phyloP scores from a whole-genome alignment of 371 early-diverging fungal genomes.

The Mucor mucedo region DNA sequence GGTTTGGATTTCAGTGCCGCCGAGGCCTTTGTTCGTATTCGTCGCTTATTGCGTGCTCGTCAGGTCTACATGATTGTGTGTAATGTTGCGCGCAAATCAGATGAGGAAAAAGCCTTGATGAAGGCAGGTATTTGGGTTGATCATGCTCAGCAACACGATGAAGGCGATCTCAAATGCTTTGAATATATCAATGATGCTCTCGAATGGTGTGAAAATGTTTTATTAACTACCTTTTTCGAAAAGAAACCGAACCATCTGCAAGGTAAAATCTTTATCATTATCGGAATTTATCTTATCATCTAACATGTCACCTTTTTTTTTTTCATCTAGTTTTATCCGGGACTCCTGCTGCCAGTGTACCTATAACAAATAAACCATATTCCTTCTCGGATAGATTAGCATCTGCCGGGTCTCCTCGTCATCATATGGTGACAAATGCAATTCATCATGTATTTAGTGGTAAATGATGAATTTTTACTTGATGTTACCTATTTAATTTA shows the following conservation, averaged over 20 bases:
- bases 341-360: constrained; percentile 4
- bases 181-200: constrained; percentile 83
- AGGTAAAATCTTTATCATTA: constrained; percentile 10
- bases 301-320: neutral
- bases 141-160: constrained; percentile 35
- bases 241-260: constrained; percentile 36
- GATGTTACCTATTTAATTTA: neutral
- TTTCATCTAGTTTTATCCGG: constrained; percentile 2
- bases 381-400: constrained; percentile 18
- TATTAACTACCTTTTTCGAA: constrained; percentile 75
- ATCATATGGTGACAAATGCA: constrained; percentile 42
- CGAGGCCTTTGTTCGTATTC: constrained; percentile 91
- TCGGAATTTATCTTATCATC: no score
- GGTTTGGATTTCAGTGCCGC: constrained; percentile 96
- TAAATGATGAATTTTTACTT: constrained; percentile 19
- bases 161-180: constrained; percentile 72
- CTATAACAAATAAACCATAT: constrained; percentile 8
- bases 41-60: constrained; percentile 70
- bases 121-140: constrained; percentile 80
- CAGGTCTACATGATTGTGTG: constrained; percentile 88
- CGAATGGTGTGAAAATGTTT: constrained; percentile 94
- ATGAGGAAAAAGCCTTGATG: constrained; percentile 75
- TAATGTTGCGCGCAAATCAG: constrained; percentile 68
- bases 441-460: constrained; percentile 44
- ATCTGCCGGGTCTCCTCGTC: constrained; percentile 41